Evolutionary conservation across 306 rosid genomes (phyloP).

Genomic region (Prunus davidiana): DNA sequence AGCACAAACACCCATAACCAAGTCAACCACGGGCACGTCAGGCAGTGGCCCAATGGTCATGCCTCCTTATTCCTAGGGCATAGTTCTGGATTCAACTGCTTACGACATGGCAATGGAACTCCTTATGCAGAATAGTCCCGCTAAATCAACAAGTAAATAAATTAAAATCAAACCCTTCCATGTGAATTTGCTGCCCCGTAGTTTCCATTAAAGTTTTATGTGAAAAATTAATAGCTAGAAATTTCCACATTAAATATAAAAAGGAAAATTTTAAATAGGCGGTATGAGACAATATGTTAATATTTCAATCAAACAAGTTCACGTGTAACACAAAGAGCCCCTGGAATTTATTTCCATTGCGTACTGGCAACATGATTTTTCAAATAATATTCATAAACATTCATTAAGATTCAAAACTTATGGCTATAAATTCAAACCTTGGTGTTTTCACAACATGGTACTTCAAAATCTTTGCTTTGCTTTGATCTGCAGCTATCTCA

Average conservation of each 20-base stretch:
- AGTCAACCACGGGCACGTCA: neutral
- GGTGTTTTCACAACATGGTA: slow-evolving; percentile 96
- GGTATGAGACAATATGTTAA: slow-evolving; percentile 2
- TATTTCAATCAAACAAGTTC: slow-evolving; percentile 1
- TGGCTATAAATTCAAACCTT: slow-evolving; percentile 50
- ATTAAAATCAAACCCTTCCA: neutral
- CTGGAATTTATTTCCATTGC: neutral
- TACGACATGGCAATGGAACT: neutral
- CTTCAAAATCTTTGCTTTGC: slow-evolving; percentile 92
- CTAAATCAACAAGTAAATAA: neutral
- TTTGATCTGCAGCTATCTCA: slow-evolving; percentile 87
- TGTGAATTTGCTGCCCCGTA: neutral
- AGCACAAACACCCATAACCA: neutral
- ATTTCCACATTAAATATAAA: neutral
- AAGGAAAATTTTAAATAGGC: neutral
- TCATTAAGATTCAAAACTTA: slow-evolving; percentile 11
- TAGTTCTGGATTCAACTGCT: neutral
- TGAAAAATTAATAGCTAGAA: neutral
- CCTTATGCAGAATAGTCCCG: neutral
- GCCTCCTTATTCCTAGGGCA: neutral
- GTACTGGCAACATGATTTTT: neutral
- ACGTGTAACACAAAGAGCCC: neutral
- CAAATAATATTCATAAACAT: neutral
- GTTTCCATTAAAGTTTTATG: neutral
- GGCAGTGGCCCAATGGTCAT: neutral